Base-by-base conservation (phyloP, 805 yeast genomes). In the Pichia ethanolica region DNA sequence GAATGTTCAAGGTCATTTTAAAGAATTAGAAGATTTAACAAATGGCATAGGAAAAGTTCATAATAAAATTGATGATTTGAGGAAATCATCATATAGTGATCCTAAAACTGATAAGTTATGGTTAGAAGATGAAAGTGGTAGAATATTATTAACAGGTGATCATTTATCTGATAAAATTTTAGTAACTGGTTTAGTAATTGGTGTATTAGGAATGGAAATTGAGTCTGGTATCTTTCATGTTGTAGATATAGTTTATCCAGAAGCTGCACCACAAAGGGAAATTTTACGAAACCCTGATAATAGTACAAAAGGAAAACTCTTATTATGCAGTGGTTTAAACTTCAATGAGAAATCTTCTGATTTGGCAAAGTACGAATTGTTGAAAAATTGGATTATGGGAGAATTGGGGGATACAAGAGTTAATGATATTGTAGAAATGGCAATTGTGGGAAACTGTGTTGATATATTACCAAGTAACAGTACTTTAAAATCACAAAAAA, bases 111-210 rank as follows among this genome's bases (percentile, higher is more conserved):
- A 83, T 59, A 77, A 74, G 54, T 60, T 86, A 30, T 80, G 82
- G 83, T 63, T 93, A 35, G 98, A 93, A 64, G 99, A 93, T 66
- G 97, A 89, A 59, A 81, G 89, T 48, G 99, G 99, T 4, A 72
- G 99, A 45, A 83, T 95, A 7, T 64, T 80, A 34, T 67, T 93
- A 26, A 81, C 78, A 44, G 79, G 79, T 42, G 90, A 89, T 28
- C 74, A 76, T 14, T 65, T 82, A 34, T 73, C 86, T 40, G 70
- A 71, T 45, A 71, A 78, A 20, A 75, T 83, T 3, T 70, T 91
- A 28, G 95, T 90, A 0, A 93, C 97, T 0, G 99, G 99, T 5
- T 76, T 82, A n/a, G 83, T 90, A 0, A 79, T 89, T 7, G 98
- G 91, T 0, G 77, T 89, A 1, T 64, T 89, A 10, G 99, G 99